Evolutionary conservation across 2,329 filamentous ascomycete species (phyloP).

Genomic region (Sclerotinia borealis): DNA sequence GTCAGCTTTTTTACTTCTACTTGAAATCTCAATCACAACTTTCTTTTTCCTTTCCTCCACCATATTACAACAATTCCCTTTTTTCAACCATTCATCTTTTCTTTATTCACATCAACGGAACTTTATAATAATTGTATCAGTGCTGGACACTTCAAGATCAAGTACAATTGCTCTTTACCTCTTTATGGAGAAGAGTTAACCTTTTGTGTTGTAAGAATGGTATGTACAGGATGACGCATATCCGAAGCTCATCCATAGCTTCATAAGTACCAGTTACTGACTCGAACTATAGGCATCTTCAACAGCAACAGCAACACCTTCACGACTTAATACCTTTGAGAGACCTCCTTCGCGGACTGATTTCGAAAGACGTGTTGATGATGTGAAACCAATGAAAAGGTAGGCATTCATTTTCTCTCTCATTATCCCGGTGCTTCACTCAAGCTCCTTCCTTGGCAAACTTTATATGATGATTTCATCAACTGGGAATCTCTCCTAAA

Average conservation of each 20-base stretch:
- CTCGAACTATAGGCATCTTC: constrained; percentile 28
- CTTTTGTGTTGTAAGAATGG: constrained; percentile 27
- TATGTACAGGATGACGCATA: constrained; percentile 14
- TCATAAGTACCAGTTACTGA: not conserved
- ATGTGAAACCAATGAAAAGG: constrained; percentile 85
- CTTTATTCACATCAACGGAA: not conserved
- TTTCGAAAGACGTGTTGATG: constrained; percentile 77
- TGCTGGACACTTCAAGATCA: constrained; percentile 29
- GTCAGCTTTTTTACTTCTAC: not conserved
- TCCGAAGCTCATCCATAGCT: not conserved
- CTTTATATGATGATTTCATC: constrained; percentile 66
- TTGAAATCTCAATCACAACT: constrained; percentile 2
- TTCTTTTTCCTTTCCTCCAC: not conserved
- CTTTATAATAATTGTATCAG: constrained; percentile 14
- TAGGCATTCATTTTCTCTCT: constrained; percentile 42
- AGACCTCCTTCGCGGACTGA: constrained; percentile 27
- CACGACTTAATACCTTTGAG: constrained; percentile 18
- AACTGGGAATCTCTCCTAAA: constrained; percentile 99
- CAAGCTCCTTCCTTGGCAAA: constrained; percentile 24
- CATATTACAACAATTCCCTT: not conserved
- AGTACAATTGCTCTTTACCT: constrained; percentile 1
- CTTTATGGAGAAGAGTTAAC: constrained; percentile 24
- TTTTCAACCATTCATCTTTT: constrained; percentile 3
- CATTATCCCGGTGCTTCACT: constrained; percentile 3
- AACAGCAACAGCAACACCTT: constrained; percentile 57